Evolutionary conservation across 2,329 filamentous ascomycete genomes (phyloP), one percentile per base, ranked within the genome.

Genomic region (Talaromyces funiculosus): DNA sequence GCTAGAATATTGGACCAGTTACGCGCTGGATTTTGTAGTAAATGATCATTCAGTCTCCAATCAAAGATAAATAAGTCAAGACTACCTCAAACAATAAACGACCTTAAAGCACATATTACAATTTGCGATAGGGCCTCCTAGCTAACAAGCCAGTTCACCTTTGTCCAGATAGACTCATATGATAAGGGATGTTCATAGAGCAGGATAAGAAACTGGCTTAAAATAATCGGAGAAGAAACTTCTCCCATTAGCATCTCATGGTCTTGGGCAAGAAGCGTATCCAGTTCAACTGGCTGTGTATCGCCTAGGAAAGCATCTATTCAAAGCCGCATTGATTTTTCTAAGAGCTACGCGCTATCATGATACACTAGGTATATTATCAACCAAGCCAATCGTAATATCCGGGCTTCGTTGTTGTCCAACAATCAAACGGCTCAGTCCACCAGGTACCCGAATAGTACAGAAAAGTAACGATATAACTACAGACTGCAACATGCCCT

Each of bases 201-300:
- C 29, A 53, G 49, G 20, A 22, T 53, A 53, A 18, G 33, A 53
- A 14, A 53, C 10, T 6, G 29, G 38, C 60, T 67, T 59, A 35
- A 68, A 68, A 61, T 64, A 64, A 12, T 45, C 65, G 26, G 8
- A 20, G 26, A 62, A 62, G 53, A 69, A 67, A 1, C 58, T 2
- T 37, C 42, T 53, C 68, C 66, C 24, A 54, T 47, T 12, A 69
- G 12, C 38, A 63, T 18, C 22, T 64, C 63, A 49, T 64, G 55
- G 43, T 66, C 65, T 18, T 63, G 45, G 4, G 53, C 42, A 14
- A 57, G 53, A 6, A 66, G 38, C 43, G n/a, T n/a, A n/a, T n/a
- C n/a, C n/a, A n/a, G n/a, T n/a, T n/a, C n/a, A n/a, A n/a, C n/a
- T n/a, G n/a, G n/a, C n/a, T n/a, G n/a, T n/a, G n/a, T n/a, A n/a